Evolutionary conservation across 768 basidiomycete species (phyloP), one percentile per base, ranked within the genome.

Genomic region (Coprinellus aureogranulatus): DNA sequence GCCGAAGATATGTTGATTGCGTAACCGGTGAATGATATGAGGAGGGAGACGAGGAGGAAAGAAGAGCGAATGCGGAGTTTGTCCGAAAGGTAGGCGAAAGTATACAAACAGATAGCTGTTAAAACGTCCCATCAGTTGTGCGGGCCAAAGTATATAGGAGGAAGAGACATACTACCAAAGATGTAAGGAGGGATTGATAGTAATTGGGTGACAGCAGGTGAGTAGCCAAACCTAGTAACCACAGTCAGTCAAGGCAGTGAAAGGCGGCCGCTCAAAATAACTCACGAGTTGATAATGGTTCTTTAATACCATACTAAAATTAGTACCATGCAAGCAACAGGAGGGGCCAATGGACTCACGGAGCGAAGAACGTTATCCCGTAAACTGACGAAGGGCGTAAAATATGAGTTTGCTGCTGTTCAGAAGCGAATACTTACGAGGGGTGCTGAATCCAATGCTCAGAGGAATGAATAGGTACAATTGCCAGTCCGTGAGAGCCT

Each of bases 111-210:
- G n/a, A 82, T 75, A 0, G 87, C 87, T 87, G 53, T 22, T 28
- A 16, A 22, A 12, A 47, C 16, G n/a, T n/a, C n/a, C n/a, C n/a
- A n/a, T n/a, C n/a, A n/a, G n/a, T n/a, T n/a, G n/a, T n/a, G n/a
- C n/a, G n/a, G n/a, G n/a, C n/a, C n/a, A n/a, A n/a, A n/a, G n/a
- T n/a, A n/a, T n/a, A n/a, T n/a, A n/a, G n/a, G n/a, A n/a, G n/a
- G n/a, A n/a, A n/a, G n/a, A n/a, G n/a, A 69, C 83, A 31, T 61
- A 88, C 87, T 82, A 11, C 84, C 86, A 45, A 81, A 68, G 23
- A 86, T 67, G 62, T 88, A 89, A 8, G 86, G 86, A 1, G 88
- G 88, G 0, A 89, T 81, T 2, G 86, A 87, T 40, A 90, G 76
- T 2, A 89, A 73, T 62, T 88, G 85, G 54, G 81, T 84, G 53